Percentiles rank a stretch among this genome's conserved stretches.
Conservation (phyloP, 176 grass and related monocot genomes). For the Triticum urartu region DNA sequence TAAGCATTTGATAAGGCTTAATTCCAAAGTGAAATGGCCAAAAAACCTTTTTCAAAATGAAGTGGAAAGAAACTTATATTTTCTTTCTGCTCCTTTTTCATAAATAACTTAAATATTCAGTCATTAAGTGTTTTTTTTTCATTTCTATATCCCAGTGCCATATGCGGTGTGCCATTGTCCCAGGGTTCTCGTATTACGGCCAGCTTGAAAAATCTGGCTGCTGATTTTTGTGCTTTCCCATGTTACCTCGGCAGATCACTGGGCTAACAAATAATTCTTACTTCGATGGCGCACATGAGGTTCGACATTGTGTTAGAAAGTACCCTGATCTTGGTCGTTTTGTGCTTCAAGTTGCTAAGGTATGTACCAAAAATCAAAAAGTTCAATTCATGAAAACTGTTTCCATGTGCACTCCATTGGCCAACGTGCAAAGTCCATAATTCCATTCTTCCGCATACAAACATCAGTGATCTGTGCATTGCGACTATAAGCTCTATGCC, state of each 20-base stretch:
- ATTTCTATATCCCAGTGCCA: neutral
- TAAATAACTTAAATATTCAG: neutral
- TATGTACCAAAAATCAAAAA: constrained; percentile 28
- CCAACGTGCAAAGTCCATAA: neutral
- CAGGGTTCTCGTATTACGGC: neutral
- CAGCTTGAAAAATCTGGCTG: constrained; percentile 12
- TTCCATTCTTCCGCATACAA: constrained; percentile 5
- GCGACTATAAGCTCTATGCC: neutral
- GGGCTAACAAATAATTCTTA: constrained; percentile 96
- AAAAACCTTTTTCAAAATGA: neutral
- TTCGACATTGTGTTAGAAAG: constrained; percentile 77
- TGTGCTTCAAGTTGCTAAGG: constrained; percentile 95
- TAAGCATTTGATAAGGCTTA: neutral
- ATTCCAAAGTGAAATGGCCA: neutral
- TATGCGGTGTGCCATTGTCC: neutral
- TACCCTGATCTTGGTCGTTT: constrained; percentile 72
- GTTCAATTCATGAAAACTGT: neutral
- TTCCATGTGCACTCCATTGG: constrained; percentile 13
- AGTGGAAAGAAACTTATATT: neutral
- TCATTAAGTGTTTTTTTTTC: neutral
- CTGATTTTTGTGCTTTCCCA: neutral
- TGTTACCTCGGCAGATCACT: constrained; percentile 57
- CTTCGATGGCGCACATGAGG: constrained; percentile 60
- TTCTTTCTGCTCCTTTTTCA: neutral
- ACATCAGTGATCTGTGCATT: neutral